Base-by-base conservation (phyloP, 495 filamentous ascomycete species). In the Filosporella fistucella region DNA sequence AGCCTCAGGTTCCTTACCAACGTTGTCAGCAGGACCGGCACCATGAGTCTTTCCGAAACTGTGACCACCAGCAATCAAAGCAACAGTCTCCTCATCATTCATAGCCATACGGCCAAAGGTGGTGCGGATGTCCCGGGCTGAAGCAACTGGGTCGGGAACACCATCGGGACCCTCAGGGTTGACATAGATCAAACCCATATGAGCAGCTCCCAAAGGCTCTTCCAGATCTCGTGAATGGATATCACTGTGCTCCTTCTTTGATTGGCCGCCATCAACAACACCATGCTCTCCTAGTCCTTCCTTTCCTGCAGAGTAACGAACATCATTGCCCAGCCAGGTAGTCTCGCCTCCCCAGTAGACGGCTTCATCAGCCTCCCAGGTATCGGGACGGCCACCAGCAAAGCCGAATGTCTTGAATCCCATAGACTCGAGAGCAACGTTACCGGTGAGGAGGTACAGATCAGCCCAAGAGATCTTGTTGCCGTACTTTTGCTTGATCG, bases 401-500 rank as follows among this genome's bases (percentile, higher is more conserved):
- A 86, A 86, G 42, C 84, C 84, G 46, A 85, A 82, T 41, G 83
- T 79, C 72, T 81, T 77, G 65, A 84, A 70, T 53, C 83, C 84
- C 83, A 85, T 86, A 36, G 77, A 80, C 67, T 88, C 84, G 55
- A 86, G 75, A 18, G 84, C 82, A 6, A 86, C 83, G 58, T 88
- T 88, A 51, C 84, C 84, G 21, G 81, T 76, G 29, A 88, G 69
- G 23, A 88, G 70, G 28, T 84, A 49, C 53, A 88, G 63, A 57
- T 88, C 84, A 21, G 82, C 80, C 84, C 84, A 88, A 4, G 84
- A 88, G 61, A 88, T 82, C 72, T 85, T 86, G 75, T 77, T 75
- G 61, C 84, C 84, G 58, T 88, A 88, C 73, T 88, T 88, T 57
- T 86, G 81, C 71, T 88, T 88, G 68, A 88, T 78, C 57, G 84